These are phyloP conservation scores for Bryoerythrophyllum caledonicum DNA, from an alignment of 225 moss, liverwort and hornwort genomes.

Conservation along the genomic window DNA sequence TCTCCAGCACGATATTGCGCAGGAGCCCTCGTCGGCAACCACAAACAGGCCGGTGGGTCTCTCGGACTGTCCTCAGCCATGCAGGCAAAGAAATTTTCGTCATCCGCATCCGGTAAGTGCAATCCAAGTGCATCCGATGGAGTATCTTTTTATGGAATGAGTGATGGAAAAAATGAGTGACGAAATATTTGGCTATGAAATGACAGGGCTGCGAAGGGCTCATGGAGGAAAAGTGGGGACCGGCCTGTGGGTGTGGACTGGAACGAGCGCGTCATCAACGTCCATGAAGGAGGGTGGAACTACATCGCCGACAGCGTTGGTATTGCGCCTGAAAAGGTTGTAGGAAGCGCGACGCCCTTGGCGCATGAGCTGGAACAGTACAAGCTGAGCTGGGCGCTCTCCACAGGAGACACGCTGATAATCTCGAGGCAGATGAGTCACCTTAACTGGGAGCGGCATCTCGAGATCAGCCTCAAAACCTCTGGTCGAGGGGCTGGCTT, in stretches of 20 bases:
- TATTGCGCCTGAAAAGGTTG: constrained; percentile 55
- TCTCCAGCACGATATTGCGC: constrained; percentile 58
- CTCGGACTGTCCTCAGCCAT: constrained; percentile 43
- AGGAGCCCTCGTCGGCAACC: constrained; percentile 49
- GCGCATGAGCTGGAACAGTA: constrained; percentile 71
- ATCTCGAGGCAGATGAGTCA: constrained; percentile 68
- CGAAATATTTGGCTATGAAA: constrained; percentile 3
- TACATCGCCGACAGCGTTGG: constrained; percentile 56
- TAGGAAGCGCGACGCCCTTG: constrained; percentile 61
- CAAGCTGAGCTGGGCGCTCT: constrained; percentile 72
- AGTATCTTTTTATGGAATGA: background rate
- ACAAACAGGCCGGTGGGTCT: constrained; percentile 77
- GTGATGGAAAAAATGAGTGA: constrained; percentile 8
- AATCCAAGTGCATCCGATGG: background rate
- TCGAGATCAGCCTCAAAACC: constrained; percentile 52
- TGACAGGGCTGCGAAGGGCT: constrained; percentile 68
- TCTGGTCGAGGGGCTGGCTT: constrained; percentile 49
- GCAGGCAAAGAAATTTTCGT: constrained; percentile 74
- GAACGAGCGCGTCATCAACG: constrained; percentile 73
- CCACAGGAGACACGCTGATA: constrained; percentile 66
- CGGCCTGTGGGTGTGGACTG: constrained; percentile 81
- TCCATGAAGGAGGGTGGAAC: constrained; percentile 72
- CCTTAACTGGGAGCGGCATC: constrained; percentile 68
- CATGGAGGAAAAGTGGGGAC: constrained; percentile 71
- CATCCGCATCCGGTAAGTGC: constrained; percentile 73